Conservation (phyloP, 2,329 filamentous ascomycete genomes). For the Monilinia aucupariae region DNA sequence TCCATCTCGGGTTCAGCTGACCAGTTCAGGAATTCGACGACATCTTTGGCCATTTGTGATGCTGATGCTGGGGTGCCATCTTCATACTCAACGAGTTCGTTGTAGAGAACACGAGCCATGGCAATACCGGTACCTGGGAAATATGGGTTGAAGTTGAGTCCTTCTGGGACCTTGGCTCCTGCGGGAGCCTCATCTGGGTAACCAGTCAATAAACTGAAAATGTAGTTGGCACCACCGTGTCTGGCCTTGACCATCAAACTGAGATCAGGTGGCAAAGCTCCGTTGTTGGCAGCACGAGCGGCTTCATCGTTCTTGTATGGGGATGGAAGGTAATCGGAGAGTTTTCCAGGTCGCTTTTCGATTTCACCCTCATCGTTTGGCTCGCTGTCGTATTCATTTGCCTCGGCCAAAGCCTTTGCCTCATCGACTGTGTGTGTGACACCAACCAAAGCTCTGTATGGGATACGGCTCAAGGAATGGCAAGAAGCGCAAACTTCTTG, state of each 20-base stretch:
- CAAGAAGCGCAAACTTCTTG: constrained; percentile 96
- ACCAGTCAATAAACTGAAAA: constrained; percentile 93
- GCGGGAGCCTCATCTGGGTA: constrained; percentile 96
- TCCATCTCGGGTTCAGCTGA: constrained; percentile 98
- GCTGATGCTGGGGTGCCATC: constrained; percentile 90
- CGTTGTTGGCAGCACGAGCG: constrained; percentile 95
- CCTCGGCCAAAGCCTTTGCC: constrained; percentile 94
- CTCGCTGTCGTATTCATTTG: constrained; percentile 97
- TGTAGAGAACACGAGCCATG: constrained; percentile 98
- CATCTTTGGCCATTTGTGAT: constrained; percentile 99
- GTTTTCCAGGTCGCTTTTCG: constrained; percentile 96
- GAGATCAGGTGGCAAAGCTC: constrained; percentile 94
- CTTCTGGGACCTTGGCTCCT: constrained; percentile 75
- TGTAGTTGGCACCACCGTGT: constrained; percentile 97
- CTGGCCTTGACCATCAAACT: constrained; percentile 95
- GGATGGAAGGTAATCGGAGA: constrained; percentile 90
- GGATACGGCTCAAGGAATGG: constrained; percentile 92
- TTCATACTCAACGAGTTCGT: constrained; percentile 96
- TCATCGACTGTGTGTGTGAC: constrained; percentile 92
- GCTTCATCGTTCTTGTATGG: constrained; percentile 99
- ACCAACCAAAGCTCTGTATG: constrained; percentile 89
- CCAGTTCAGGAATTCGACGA: constrained; percentile 99
- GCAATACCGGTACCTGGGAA: constrained; percentile 98
- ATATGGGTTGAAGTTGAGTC: constrained; percentile 99
- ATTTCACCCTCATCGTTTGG: constrained; percentile 98